Conservation (phyloP, 225 moss, liverwort and hornwort genomes). For the Climacium dendroides region DNA sequence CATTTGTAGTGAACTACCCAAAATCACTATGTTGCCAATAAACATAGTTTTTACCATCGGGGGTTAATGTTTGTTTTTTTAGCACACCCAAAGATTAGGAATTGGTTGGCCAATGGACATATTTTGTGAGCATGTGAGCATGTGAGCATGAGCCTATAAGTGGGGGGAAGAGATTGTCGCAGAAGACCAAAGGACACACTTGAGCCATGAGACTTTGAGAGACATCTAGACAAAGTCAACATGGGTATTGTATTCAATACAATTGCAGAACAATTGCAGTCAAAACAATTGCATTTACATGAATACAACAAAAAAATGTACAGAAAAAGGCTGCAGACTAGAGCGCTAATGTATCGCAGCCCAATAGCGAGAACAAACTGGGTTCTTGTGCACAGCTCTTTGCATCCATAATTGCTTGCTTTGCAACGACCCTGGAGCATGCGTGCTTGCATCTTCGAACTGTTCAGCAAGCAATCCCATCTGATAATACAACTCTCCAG, state of each 20-base stretch:
- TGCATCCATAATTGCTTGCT: constrained; percentile 68
- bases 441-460: constrained; percentile 44
- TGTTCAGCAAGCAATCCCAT: constrained; percentile 74
- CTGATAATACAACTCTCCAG: constrained; percentile 82
- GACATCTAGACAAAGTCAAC: neutral
- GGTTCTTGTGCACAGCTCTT: constrained; percentile 77
- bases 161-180: too few relatives aligned
- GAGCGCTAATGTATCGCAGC: constrained; percentile 7
- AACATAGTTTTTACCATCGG: too few relatives aligned
- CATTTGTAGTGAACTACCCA: too few relatives aligned
- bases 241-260: too few relatives aligned
- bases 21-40: too few relatives aligned
- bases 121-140: too few relatives aligned
- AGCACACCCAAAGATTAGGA: too few relatives aligned
- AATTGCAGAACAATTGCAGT: neutral
- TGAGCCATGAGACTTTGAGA: neutral
- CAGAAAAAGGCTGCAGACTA: neutral
- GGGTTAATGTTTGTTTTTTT: too few relatives aligned
- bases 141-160: too few relatives aligned
- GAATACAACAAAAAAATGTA: neutral
- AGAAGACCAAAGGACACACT: neutral
- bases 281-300: neutral
- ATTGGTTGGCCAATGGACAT: too few relatives aligned
- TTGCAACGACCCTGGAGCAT: constrained; percentile 47
- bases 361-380: constrained; percentile 61